Evolutionary conservation across 257 asterid genomes (phyloP).

Genomic region (Solanum lignicaule): DNA sequence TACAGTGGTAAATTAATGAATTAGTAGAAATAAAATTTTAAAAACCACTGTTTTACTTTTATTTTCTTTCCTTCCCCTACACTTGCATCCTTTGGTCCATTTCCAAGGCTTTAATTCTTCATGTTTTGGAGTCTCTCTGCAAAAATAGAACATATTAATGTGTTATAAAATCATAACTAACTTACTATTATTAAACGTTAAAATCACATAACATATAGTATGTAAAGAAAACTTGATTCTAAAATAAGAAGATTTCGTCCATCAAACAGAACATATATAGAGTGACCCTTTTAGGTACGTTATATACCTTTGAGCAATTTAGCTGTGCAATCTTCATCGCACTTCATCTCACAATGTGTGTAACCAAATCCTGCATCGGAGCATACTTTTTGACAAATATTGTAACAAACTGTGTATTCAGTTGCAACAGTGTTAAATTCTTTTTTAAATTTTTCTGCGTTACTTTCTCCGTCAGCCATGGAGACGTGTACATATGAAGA

Average conservation of each 20-base stretch:
- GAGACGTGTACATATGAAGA: not conserved
- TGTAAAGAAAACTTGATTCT: not conserved
- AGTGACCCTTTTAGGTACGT: not conserved
- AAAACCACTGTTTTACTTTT: not conserved
- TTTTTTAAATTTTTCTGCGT: not conserved
- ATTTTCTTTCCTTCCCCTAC: not conserved
- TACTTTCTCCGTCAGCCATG: not conserved
- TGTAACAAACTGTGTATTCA: not conserved
- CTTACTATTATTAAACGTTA: not conserved
- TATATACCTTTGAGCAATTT: not conserved
- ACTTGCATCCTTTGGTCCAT: not conserved
- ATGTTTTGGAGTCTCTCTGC: not conserved
- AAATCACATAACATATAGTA: not conserved
- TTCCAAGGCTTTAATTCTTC: not conserved
- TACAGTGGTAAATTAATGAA: not conserved
- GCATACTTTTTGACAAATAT: not conserved
- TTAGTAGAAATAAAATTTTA: not conserved
- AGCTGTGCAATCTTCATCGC: not conserved
- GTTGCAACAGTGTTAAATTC: not conserved
- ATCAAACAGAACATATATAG: not conserved
- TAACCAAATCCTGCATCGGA: not conserved
- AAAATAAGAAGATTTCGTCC: not conserved
- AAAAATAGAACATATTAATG: not conserved
- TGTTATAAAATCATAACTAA: not conserved
- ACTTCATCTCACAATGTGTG: not conserved